Evolutionary conservation across 164 flowering plant species (phyloP), one percentile per base, ranked within the genome.

Genomic region (Stephania japonica): DNA sequence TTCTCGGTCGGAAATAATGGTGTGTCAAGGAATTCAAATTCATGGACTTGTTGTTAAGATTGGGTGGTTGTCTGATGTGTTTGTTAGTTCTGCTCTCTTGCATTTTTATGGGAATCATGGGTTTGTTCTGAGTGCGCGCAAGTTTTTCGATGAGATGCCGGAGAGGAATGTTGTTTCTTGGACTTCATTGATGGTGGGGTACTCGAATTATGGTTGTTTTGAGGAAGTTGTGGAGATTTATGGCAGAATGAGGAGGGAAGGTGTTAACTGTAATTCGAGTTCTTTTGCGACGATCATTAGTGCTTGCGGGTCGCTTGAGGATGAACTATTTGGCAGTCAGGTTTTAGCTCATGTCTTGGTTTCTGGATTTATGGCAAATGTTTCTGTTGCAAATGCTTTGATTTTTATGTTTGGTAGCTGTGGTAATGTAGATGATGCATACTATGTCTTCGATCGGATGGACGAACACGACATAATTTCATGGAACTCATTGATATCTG

Each of bases 111-210:
- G 90, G 7, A 75, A 79, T 1, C 85, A 80, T 75, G 89, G 90
- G 18, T 72, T 75, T 65, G 56, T 66, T 71, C 66, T 32, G 16
- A 43, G 71, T 68, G 86, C 89, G 1, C 72, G 43, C 64, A 83
- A 68, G 56, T 59, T 86, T 49, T 93, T 93, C 73, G 85, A 87
- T 24, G 75, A 72, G 65, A 72, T 72, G 75, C 41, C 69, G 23
- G 75, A 72, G 59, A 65, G 59, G 11, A 93, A 93, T 80, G 85
- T 89, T 0, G 97, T 91, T 44, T 87, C 98, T 56, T 93, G 97
- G 94, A 93, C 97, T 47, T 83, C 98, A 0, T 81, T 93, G 86
- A 91, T 93, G 89, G 92, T 89, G 71, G 85, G 84, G 8, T 85
- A 80, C 75, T 80, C 82, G 9, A 82, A 82, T 72, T 73, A 71